phyloP scores from a whole-genome alignment of 2,329 filamentous ascomycete genomes.

The Aspergillus ibericus region DNA sequence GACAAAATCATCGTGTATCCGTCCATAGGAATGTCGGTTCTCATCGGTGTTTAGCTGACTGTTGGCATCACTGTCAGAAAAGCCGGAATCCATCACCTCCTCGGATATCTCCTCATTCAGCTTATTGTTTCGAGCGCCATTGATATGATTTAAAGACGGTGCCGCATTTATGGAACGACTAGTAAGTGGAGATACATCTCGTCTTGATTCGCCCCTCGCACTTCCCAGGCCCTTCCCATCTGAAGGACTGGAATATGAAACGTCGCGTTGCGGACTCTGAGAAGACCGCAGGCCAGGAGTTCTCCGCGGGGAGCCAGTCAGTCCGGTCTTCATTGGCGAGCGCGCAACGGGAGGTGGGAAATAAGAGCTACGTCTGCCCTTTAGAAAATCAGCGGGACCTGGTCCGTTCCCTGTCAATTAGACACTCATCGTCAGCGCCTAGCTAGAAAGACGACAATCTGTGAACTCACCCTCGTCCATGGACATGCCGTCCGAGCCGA shows the following conservation, averaged over 20 bases:
- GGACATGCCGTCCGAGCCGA: conserved; percentile 62
- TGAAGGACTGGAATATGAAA: conserved; percentile 41
- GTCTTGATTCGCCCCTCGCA: conserved; percentile 24
- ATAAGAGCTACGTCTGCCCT: conserved; percentile 34
- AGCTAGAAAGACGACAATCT: conserved; percentile 6
- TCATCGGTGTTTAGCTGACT: conserved; percentile 33
- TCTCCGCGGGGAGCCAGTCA: conserved; percentile 45
- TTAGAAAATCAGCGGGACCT: conserved; percentile 44
- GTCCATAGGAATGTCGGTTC: conserved; percentile 31
- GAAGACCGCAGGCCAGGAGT: conserved; percentile 46
- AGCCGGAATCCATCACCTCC: conserved; percentile 25
- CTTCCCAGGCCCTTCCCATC: conserved; percentile 30
- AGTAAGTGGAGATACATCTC: conserved; percentile 37
- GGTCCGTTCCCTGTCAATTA: conserved; percentile 39
- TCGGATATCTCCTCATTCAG: conserved; percentile 19
- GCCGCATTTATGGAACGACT: conserved; percentile 36
- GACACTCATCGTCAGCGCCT: conserved; percentile 10
- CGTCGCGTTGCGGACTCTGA: conserved; percentile 35
- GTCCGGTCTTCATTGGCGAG: conserved; percentile 47
- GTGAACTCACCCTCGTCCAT: conserved; percentile 58
- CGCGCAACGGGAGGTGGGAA: conserved; percentile 44
- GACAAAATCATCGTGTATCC: conserved; percentile 26
- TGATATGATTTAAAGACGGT: conserved; percentile 28
- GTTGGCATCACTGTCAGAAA: conserved; percentile 39
- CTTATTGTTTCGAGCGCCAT: conserved; percentile 23